Evolutionary conservation across 1,284 basidiomycete genomes (phyloP), one percentile per base, ranked within the genome.

Genomic region (Gomphus sp.): DNA sequence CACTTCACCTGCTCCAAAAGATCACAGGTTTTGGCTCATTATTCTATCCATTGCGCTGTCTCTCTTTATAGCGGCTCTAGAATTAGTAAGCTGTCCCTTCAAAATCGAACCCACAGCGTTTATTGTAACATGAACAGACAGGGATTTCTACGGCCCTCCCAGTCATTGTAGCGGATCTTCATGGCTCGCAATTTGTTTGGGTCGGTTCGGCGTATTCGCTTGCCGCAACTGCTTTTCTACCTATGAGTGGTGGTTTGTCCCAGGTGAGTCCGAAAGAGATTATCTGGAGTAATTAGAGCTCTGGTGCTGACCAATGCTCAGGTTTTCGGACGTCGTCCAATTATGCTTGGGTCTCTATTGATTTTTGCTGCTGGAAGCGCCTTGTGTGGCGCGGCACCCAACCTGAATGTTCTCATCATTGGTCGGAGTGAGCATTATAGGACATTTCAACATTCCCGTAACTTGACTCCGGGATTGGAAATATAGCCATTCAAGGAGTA

Each of bases 341-440:
- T 71, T n/a, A 66, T 74, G 45, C 64, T 70, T 34, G 59, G 50
- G 4, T 67, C 69, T 47, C 68, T 73, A 36, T 12, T 65, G 33
- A 60, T 73, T 45, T 77, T 77, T 64, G 68, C 74, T 25, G 45
- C 74, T n/a, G 75, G 76, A 0, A 74, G 72, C 36, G 69, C 72
- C 22, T 65, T 77, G 22, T 73, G 74, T 43, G 76, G 74, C 25
- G 69, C 73, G 3, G 72, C n/a, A 10, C 70, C 71, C 37, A 68
- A 60, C 47, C 69, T 75, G 60, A 67, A 65, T 1, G 73, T 73
- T 65, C 69, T 77, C 34, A 70, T 74, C 37, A 69, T 69, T 28
- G 72, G 72, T 7, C 64, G 76, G 25, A 59, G 66, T 67, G 45
- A 25, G 61, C 52, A 7, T 10, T 25, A 1, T 34, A 36, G 31